phyloP scores from a whole-genome alignment of 148 eudicot species.

The Drosera capensis region DNA sequence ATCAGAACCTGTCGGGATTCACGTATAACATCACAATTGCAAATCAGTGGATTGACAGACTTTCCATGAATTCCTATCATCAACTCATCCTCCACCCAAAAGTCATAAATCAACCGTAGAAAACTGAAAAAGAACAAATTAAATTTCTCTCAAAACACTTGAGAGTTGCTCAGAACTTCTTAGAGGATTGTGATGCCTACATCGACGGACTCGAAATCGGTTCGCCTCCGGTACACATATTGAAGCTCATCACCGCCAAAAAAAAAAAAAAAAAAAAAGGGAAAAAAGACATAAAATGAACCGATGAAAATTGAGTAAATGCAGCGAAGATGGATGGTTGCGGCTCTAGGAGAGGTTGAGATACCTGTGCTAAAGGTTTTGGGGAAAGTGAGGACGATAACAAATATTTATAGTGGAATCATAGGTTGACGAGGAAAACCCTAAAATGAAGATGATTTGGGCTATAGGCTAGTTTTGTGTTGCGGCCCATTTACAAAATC shows the following conservation, averaged over 20 bases:
- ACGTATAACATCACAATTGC: constrained; percentile 34
- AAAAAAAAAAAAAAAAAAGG: neutral
- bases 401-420: too few relatives aligned
- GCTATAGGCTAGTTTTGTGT: too few relatives aligned
- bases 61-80: constrained; percentile 45
- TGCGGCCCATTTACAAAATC: too few relatives aligned
- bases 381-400: too few relatives aligned
- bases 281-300: neutral
- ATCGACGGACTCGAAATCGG: constrained; percentile 13
- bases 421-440: too few relatives aligned
- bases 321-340: neutral
- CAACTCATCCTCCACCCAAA: constrained; percentile 24
- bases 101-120: neutral
- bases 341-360: too few relatives aligned
- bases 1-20: constrained; percentile 84
- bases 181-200: constrained; percentile 75
- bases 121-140: neutral
- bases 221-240: constrained; percentile 32
- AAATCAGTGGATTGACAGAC: constrained; percentile 90
- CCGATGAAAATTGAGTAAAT: neutral
- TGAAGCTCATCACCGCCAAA: constrained; percentile 27
- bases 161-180: constrained; percentile 62
- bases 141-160: neutral
- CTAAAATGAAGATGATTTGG: too few relatives aligned
- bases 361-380: too few relatives aligned